Conservation (phyloP, 1,284 basidiomycete genomes). For the Irpex lacteus region DNA sequence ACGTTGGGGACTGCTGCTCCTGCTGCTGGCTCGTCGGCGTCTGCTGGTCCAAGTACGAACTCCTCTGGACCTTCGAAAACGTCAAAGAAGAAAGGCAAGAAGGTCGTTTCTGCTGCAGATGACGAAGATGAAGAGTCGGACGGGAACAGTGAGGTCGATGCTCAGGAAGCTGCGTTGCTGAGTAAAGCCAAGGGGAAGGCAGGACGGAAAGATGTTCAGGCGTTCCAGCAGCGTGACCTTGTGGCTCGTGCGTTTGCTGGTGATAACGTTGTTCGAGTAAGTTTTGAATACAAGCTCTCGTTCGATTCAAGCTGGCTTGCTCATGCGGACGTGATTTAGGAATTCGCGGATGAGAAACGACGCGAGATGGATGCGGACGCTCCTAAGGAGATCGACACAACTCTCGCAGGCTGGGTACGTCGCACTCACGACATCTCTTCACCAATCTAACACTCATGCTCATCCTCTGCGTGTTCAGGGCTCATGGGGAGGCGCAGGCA, state of each 20-base stretch:
- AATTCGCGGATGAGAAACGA: constrained; percentile 84
- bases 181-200: constrained; percentile 39
- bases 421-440: no score
- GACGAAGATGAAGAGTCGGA: constrained; percentile 50
- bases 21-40: constrained; percentile 2
- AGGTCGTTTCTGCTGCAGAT: constrained; percentile 2
- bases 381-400: constrained; percentile 69
- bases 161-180: constrained; percentile 49
- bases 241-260: constrained; percentile 95
- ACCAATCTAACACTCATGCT: neutral
- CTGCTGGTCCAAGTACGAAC: constrained; percentile 3
- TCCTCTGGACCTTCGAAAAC: neutral
- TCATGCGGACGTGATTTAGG: constrained; percentile 51
- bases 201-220: constrained; percentile 42
- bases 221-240: constrained; percentile 85
- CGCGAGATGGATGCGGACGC: constrained; percentile 82
- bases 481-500: constrained; percentile 85
- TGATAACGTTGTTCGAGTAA: constrained; percentile 88
- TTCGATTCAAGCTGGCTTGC: neutral
- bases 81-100: neutral
- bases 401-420: constrained; percentile 92
- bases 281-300: constrained; percentile 15
- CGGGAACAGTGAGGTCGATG: constrained; percentile 63
- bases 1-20: constrained; percentile 26
- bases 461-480: constrained; percentile 51